Conservation (phyloP, 116 monocot genomes). For the Thalassia testudinum region DNA sequence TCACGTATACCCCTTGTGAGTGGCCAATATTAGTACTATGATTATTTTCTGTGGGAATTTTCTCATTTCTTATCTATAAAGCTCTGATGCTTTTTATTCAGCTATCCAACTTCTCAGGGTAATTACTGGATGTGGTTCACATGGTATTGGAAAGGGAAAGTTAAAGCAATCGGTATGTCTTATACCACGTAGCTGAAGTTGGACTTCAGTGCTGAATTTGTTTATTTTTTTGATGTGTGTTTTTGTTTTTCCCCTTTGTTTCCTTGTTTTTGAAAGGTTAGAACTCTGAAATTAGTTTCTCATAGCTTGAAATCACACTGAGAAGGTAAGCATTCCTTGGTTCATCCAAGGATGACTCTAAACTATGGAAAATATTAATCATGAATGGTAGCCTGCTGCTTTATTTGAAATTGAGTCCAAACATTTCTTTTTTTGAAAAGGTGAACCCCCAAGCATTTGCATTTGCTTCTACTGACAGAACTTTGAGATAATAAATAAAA, state of each 20-base stretch:
- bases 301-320: too few relatives aligned
- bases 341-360: neutral
- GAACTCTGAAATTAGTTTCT: neutral
- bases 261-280: neutral
- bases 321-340: neutral
- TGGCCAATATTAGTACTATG: neutral
- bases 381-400: too few relatives aligned
- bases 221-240: neutral
- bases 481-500: too few relatives aligned
- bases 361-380: too few relatives aligned
- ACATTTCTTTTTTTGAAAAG: too few relatives aligned
- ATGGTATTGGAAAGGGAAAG: slow-evolving; percentile 58
- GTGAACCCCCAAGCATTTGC: too few relatives aligned
- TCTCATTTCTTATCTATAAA: neutral
- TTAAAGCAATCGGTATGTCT: slow-evolving; percentile 54
- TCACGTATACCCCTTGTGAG: slow-evolving; percentile 78
- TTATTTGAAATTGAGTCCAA: too few relatives aligned
- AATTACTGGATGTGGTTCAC: slow-evolving; percentile 80
- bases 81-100: slow-evolving; percentile 8
- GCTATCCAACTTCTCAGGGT: slow-evolving; percentile 84
- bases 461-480: too few relatives aligned
- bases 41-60: neutral
- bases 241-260: neutral
- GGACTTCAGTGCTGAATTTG: neutral
- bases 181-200: neutral